phyloP scores from a whole-genome alignment of 208 protist genomes.

The Herpetomonas muscarum region DNA sequence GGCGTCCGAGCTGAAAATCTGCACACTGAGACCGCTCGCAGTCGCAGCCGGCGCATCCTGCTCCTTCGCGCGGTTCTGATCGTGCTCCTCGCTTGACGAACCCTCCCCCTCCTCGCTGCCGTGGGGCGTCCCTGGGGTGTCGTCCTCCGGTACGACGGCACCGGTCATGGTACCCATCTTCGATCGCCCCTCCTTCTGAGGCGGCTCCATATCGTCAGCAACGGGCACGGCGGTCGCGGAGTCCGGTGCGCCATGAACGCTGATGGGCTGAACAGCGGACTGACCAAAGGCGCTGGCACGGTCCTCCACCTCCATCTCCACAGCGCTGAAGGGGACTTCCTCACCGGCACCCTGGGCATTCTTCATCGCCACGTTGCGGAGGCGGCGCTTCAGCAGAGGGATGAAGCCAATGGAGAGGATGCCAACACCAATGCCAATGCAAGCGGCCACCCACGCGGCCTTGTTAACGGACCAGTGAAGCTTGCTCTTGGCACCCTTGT shows the following conservation, averaged over 20 bases:
- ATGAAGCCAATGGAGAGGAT: conserved; percentile 46
- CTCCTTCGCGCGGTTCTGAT: background rate
- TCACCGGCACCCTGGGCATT: conserved; percentile 20
- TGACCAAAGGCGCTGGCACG: conserved; percentile 7
- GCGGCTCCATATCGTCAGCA: conserved; percentile 1
- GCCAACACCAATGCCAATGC: conserved; percentile 41
- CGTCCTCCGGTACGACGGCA: conserved; percentile 26
- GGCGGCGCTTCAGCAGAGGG: conserved; percentile 43
- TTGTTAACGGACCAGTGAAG: conserved; percentile 50
- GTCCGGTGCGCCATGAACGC: conserved; percentile 2
- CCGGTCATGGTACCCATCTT: conserved; percentile 16
- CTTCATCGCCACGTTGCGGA: conserved; percentile 24
- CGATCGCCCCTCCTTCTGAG: conserved; percentile 4
- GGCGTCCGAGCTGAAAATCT: conserved; percentile 41
- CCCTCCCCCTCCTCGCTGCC: conserved; percentile 10
- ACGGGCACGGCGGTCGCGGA: background rate
- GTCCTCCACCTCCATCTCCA: conserved; percentile 17
- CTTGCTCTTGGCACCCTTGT: conserved; percentile 56
- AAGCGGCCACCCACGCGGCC: conserved; percentile 49
- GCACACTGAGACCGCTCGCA: conserved; percentile 38
- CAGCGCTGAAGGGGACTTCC: conserved; percentile 7
- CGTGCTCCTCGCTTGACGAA: background rate
- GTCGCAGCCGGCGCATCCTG: background rate
- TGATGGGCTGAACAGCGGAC: no score
- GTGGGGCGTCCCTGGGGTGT: background rate